Base-by-base conservation (phyloP, 2,329 filamentous ascomycete species). In the Ceratocystis diversiconidia region DNA sequence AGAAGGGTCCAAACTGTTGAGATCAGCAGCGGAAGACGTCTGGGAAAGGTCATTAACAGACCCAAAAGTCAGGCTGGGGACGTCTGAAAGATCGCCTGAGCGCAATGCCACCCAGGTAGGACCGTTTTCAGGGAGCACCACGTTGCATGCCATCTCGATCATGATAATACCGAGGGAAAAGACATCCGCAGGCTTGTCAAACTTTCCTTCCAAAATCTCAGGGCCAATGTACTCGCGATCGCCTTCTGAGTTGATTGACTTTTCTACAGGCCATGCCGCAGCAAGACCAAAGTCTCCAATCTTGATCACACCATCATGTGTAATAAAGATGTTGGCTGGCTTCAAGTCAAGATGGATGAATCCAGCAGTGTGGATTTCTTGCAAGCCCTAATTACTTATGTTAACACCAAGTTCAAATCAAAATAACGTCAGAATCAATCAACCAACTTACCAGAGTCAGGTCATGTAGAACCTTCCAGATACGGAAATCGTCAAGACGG, bases 391-490 rank as follows among this genome's bases (percentile, higher is more conserved):
- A 15, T 65, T 64, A 12, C 19, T 12, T 3, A 12, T 41, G 36
- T 41, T 41, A 41, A 12, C 36, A 41, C 3, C 10, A 15, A 15
- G 1, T 41, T 8, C 0, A 3, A 5, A 15, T 15, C 1, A 41
- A 41, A 41, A 1, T 8, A 44, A 25, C 8, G n/a, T 19, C 6
- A 15, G 3, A 5, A 41, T 41, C 32, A 36, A 36, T 66, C n/a
- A 36, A 44, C 22, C 15, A 65, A 79, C 87, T 76, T 83, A 94
- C 90, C 79, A 88, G 78, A 71, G 86, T 83, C 67, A 96, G 76
- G 74, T 99, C 94, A 52, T 96, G 82, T 71, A 97, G 78, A 66
- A 97, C 92, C 78, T 99, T 99, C 90, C 94, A 99, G 74, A 97
- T 96, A 68, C 94, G 85, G 76, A 99, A 99, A 74, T 97, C 94